Percentiles rank a stretch among this genome's conserved stretches.
phyloP scores from a whole-genome alignment of 345 rosid species.

The Gossypium arboreum region DNA sequence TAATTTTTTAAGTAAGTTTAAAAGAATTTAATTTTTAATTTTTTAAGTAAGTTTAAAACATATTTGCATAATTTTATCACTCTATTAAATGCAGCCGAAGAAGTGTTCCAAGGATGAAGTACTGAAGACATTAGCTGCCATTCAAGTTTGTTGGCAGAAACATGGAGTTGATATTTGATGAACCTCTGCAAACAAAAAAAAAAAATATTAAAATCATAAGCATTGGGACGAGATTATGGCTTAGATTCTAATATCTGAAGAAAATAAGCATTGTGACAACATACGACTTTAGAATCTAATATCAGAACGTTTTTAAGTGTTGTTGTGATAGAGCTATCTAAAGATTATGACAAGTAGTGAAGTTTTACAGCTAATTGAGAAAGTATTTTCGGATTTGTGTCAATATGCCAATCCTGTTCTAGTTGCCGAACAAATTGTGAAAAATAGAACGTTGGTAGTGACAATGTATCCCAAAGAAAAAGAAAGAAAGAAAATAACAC shows the following conservation, averaged over 20 bases:
- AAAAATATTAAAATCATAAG: not conserved
- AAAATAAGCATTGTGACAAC: not conserved
- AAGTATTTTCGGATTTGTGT: too few species aligned
- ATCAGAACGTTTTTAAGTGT: not conserved
- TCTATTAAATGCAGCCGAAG: too few species aligned
- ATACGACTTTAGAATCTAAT: not conserved
- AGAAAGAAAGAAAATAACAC: too few species aligned
- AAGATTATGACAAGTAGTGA: not conserved
- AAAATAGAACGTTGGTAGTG: too few species aligned
- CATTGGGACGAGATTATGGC: not conserved
- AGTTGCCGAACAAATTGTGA: too few species aligned
- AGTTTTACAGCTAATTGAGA: too few species aligned
- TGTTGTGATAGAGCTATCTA: not conserved
- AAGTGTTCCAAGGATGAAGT: too few species aligned
- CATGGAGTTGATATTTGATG: too few species aligned
- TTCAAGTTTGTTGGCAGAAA: too few species aligned
- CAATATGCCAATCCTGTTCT: too few species aligned
- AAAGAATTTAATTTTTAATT: not conserved
- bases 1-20: not conserved
- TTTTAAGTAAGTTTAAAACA: not conserved
- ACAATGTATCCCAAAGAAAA: too few species aligned
- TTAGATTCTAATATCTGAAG: not conserved
- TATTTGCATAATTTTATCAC: constrained; percentile 13
- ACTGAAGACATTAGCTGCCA: too few species aligned
- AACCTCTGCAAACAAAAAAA: constrained; percentile 22